Base-by-base conservation (phyloP, 257 asterid genomes). In the Sherardia arvensis region DNA sequence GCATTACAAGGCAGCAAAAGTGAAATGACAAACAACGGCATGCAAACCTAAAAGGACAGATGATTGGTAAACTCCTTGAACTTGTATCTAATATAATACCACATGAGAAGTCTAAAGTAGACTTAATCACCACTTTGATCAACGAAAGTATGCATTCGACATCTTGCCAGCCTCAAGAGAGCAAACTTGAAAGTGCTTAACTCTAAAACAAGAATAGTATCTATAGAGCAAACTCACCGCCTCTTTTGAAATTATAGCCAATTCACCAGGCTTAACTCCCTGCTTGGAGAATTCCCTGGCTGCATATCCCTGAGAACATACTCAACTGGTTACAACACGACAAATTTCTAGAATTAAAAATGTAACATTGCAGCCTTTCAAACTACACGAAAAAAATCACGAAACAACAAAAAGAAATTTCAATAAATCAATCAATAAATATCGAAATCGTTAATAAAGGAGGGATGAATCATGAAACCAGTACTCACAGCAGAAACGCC, bases 261-360 rank as follows among this genome's bases (percentile, higher is more conserved):
- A 77, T 74, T 92, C 99, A 63, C 87, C 88, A 38, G 94, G 90
- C 65, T 87, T 74, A 33, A 87, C 95, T 66, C 97, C 97, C 80
- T 85, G 99, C 74, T 89, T 89, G 64, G 85, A 78, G n/a, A 92
- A 92, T 66, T 92, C 97, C 62, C 97, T 78, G 61, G 99, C 99
- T 30, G 97, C 99, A 71, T 92, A 92, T 20, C 99, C 97, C 99
- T 92, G 85, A 71, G 32, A 26, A 43, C 11, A 63, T 14, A 18
- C 26, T 15, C 59, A 54, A 28, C 15, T 21, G 10, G 43, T 53
- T 22, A 53, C 17, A 21, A 53, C 22, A 21, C 22, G 4, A 21
- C 7, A 14, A 43, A 14, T 12, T 3, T 43, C 2, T 4, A 43
- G 17, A 53, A 53, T 21, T 3, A 53, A n/a, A n/a, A 32, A 21